These are phyloP conservation scores for Aspergillus quadricinctus DNA, from an alignment of 2,329 filamentous ascomycete genomes.

Conservation along the genomic window DNA sequence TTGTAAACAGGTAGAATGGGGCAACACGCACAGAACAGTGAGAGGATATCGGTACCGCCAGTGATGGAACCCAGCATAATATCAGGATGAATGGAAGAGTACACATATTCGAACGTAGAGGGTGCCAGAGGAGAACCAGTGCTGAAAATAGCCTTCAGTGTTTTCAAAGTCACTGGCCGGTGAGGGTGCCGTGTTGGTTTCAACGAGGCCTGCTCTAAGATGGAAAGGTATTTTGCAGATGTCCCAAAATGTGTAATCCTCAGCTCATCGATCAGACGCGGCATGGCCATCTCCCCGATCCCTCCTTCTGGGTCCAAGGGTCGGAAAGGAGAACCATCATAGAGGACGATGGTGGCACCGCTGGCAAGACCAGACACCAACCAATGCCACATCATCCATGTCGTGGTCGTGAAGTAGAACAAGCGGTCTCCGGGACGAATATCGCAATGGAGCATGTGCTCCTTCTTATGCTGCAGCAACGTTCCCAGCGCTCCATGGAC, in stretches of 20 bases:
- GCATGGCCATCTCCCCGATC: conserved; percentile 74
- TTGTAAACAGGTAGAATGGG: conserved; percentile 67
- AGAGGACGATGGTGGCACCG: conserved; percentile 79
- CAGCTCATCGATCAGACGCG: conserved; percentile 73
- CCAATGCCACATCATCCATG: conserved; percentile 99
- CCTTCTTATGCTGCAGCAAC: conserved; percentile 94
- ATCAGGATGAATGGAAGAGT: conserved; percentile 71
- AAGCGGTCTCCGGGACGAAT: conserved; percentile 68
- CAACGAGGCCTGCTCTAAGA: conserved; percentile 75
- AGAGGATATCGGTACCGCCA: conserved; percentile 94
- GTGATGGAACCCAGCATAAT: conserved; percentile 91
- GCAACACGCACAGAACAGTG: conserved; percentile 83
- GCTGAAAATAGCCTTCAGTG: conserved; percentile 82
- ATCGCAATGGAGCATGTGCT: conserved; percentile 82
- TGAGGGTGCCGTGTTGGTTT: conserved; percentile 53
- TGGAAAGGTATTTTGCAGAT: conserved; percentile 85
- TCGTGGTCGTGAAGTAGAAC: conserved; percentile 92
- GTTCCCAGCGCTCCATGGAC: conserved; percentile 89
- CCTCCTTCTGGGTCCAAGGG: conserved; percentile 54
- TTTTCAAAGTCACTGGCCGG: conserved; percentile 35
- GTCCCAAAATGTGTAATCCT: conserved; percentile 91
- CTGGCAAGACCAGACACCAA: conserved; percentile 78
- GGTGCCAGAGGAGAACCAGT: conserved; percentile 90
- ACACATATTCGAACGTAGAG: conserved; percentile 88
- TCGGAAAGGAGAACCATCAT: conserved; percentile 87